Evolutionary conservation across 192 early-diverging fungal genomes (phyloP).

Genomic region (Oehlia diaphana): DNA sequence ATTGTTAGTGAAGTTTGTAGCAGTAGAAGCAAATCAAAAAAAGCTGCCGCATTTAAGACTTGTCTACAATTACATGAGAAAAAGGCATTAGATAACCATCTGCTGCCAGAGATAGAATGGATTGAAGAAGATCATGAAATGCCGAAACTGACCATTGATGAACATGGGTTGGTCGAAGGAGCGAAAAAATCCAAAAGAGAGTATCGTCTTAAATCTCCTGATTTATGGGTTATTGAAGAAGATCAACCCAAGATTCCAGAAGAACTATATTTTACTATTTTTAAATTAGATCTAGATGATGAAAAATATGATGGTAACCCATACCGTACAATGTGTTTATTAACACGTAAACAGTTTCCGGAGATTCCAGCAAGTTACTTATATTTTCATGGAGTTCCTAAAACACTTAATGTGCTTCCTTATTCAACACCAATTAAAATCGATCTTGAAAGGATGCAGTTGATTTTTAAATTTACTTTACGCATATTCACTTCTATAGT

Average conservation of each 20-base stretch:
- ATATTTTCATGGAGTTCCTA: conserved; percentile 33
- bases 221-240: conserved; percentile 38
- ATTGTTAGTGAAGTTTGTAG: conserved; percentile 51
- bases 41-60: conserved; percentile 66
- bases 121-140: conserved; percentile 30
- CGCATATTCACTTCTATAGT: conserved; percentile 47
- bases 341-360: conserved; percentile 48
- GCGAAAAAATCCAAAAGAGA: conserved; percentile 29
- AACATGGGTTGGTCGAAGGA: conserved; percentile 27
- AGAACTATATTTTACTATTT: conserved; percentile 35
- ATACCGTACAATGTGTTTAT: conserved; percentile 45
- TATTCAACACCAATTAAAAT: conserved; percentile 29
- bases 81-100: conserved; percentile 72
- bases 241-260: background rate
- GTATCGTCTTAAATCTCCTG: conserved; percentile 34
- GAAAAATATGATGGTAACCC: conserved; percentile 30
- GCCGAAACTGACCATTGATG: background rate
- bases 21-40: conserved; percentile 66
- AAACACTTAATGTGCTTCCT: conserved; percentile 30
- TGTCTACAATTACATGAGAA: conserved; percentile 68
- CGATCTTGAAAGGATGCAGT: conserved; percentile 38
- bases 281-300: conserved; percentile 35
- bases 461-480: conserved; percentile 55
- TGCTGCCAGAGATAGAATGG: conserved; percentile 55
- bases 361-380: conserved; percentile 33